A percentile compares a stretch with the other conserved stretches of the same genome.
These are phyloP conservation scores for Agarophyton chilense DNA, from an alignment of 23 red algal genomes.

Conservation along the genomic window DNA sequence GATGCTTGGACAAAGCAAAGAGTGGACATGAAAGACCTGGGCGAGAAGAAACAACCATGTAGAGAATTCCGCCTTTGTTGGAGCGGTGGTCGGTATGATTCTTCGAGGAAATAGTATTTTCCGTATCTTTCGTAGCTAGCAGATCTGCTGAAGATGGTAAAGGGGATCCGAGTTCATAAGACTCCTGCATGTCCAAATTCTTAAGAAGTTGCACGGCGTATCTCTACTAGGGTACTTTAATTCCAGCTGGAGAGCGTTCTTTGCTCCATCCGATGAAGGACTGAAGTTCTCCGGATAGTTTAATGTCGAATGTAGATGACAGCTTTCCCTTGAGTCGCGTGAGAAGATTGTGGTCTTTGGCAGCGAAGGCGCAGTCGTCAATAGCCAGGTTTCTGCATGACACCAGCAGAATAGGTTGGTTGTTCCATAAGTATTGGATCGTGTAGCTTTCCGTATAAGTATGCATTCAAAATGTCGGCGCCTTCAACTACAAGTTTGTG, in stretches of 20 bases:
- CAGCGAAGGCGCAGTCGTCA: background rate
- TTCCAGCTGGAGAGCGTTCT: background rate
- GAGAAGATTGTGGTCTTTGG: background rate
- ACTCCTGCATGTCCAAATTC: background rate
- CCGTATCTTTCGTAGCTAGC: background rate
- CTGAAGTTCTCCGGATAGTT: slow-evolving; percentile 10
- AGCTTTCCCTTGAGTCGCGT: background rate
- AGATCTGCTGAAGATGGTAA: background rate
- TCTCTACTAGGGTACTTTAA: background rate
- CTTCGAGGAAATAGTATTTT: background rate
- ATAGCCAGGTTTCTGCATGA: background rate
- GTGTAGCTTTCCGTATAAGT: slow-evolving; percentile 18
- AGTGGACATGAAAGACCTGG: slow-evolving; percentile 14
- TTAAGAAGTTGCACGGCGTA: background rate
- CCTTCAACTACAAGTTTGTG: slow-evolving; percentile 18
- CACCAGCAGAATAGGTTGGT: background rate
- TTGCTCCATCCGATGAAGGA: background rate
- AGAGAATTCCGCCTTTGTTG: background rate
- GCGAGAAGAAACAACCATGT: background rate
- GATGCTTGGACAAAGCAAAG: slow-evolving; percentile 5
- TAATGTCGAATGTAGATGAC: background rate
- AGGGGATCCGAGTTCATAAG: background rate
- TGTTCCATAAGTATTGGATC: background rate
- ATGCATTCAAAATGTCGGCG: background rate
- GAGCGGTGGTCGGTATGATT: background rate